A percentile compares a stretch with the other conserved stretches of the same genome.
Conservation (phyloP, 768 basidiomycete species). For the Boletus sp. region DNA sequence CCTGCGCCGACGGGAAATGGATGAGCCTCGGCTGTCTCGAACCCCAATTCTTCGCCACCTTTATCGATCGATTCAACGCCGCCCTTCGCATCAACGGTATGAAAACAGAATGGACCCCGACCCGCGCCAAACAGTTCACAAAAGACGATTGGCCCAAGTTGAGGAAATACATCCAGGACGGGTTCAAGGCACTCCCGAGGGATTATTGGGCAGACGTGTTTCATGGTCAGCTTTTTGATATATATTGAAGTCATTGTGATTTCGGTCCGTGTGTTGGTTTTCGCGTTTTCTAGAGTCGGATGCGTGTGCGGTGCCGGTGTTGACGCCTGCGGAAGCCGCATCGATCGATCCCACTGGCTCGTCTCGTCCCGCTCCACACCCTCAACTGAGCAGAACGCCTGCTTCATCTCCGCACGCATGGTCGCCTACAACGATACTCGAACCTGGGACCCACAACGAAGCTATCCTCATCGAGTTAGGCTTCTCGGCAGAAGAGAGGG, state of each 20-base stretch:
- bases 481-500: conserved; percentile 38
- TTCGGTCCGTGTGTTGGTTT: not conserved
- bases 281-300: conserved; percentile 76
- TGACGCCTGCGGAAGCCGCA: conserved; percentile 60
- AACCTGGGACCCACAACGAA: conserved; percentile 52
- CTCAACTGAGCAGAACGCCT: conserved; percentile 38
- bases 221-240: conserved; percentile 43
- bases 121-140: conserved; percentile 41
- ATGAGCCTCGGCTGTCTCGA: conserved; percentile 79
- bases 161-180: conserved; percentile 54
- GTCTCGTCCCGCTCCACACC: conserved; percentile 50
- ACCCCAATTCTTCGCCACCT: conserved; percentile 63
- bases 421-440: conserved; percentile 23
- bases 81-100: conserved; percentile 43
- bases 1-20: conserved; percentile 67
- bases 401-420: conserved; percentile 12
- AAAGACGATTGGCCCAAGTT: conserved; percentile 55
- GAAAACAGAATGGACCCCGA: conserved; percentile 55
- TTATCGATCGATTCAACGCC: conserved; percentile 52
- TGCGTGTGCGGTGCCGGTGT: conserved; percentile 67
- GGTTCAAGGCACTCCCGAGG: conserved; percentile 56
- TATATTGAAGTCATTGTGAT: no score
- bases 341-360: conserved; percentile 36
- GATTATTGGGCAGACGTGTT: conserved; percentile 71
- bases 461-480: conserved; percentile 54